Percentiles rank a stretch among this genome's conserved stretches.
phyloP scores from a whole-genome alignment of 2,329 filamentous ascomycete species.

The Fusarium tricinctum region DNA sequence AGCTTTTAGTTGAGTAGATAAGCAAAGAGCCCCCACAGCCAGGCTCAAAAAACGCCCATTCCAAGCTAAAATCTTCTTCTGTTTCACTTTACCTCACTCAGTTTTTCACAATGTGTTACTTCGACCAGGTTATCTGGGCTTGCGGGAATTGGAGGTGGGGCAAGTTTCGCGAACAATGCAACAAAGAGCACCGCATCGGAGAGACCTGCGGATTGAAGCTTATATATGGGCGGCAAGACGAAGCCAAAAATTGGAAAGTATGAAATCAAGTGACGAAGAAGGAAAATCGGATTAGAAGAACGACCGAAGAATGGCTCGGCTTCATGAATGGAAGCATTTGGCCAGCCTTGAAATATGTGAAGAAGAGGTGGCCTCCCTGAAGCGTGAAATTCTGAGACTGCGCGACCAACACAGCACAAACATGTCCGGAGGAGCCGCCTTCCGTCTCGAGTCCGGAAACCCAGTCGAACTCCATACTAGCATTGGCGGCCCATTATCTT shows the following conservation, averaged over 20 bases:
- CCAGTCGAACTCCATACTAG: not conserved
- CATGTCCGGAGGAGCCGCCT: not conserved
- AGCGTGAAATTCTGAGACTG: not conserved
- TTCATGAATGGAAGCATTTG: conserved; percentile 7
- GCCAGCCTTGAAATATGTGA: conserved; percentile 11
- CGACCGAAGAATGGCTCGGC: conserved; percentile 13
- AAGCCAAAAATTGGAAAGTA: not conserved
- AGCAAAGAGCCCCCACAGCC: not conserved
- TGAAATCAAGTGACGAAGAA: not conserved
- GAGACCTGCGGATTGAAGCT: conserved; percentile 59
- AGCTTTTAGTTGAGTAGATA: not conserved
- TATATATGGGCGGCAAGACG: conserved; percentile 62
- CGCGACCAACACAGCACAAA: not conserved
- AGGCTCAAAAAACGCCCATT: not conserved
- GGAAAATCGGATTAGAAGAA: conserved; percentile 9
- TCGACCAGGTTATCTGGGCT: conserved; percentile 31
- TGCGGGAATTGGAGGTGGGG: conserved; percentile 39
- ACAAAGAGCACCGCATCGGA: conserved; percentile 82
- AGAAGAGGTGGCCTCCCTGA: not conserved
- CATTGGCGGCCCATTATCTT: not conserved
- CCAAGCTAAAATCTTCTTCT: not conserved
- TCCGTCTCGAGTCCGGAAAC: not conserved
- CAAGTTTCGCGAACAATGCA: conserved; percentile 80
- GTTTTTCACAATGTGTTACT: conserved; percentile 38
- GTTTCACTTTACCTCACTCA: not conserved